These are phyloP conservation scores for Peronosclerospora sorghi DNA, from an alignment of 352 stramenopile species.

Conservation along the genomic window DNA sequence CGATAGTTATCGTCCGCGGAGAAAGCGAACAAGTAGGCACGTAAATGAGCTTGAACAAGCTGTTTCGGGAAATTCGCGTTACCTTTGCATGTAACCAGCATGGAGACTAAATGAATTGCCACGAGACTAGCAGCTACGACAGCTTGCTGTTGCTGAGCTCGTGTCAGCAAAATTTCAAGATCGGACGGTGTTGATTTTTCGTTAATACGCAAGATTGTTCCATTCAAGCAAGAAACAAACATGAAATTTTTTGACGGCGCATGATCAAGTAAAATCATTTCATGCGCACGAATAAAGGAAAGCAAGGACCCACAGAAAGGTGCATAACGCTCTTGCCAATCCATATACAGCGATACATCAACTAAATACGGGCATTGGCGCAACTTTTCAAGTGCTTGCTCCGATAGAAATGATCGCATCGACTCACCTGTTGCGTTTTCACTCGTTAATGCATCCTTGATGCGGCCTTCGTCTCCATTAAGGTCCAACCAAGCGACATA, in stretches of 20 bases:
- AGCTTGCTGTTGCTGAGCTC: slow-evolving; percentile 10
- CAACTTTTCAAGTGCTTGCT: slow-evolving; percentile 37
- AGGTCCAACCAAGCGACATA: slow-evolving; percentile 29
- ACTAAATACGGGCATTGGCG: slow-evolving; percentile 48
- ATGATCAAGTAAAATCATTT: slow-evolving; percentile 78
- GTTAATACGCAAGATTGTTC: slow-evolving; percentile 44
- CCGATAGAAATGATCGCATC: slow-evolving; percentile 20
- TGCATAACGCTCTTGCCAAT: slow-evolving; percentile 50
- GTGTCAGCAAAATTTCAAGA: slow-evolving; percentile 24
- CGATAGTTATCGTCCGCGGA: slow-evolving; percentile 4
- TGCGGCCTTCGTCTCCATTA: slow-evolving; percentile 1
- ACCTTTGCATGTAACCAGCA: slow-evolving; percentile 45
- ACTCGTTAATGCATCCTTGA: neutral
- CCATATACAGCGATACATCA: slow-evolving; percentile 41
- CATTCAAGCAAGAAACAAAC: slow-evolving; percentile 61
- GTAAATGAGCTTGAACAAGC: slow-evolving; percentile 56
- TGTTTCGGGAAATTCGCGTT: slow-evolving; percentile 48
- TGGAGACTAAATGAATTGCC: slow-evolving; percentile 45
- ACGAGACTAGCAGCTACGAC: slow-evolving; percentile 21
- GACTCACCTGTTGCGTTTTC: slow-evolving; percentile 36
- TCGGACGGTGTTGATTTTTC: slow-evolving; percentile 42
- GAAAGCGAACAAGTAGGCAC: slow-evolving; percentile 20
- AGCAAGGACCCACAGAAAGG: slow-evolving; percentile 47
- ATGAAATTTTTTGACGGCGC: slow-evolving; percentile 31
- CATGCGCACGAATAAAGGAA: slow-evolving; percentile 66